Evolutionary conservation across 768 basidiomycete genomes (phyloP), one percentile per base, ranked within the genome.

Genomic region (Mycena sanguinolenta): DNA sequence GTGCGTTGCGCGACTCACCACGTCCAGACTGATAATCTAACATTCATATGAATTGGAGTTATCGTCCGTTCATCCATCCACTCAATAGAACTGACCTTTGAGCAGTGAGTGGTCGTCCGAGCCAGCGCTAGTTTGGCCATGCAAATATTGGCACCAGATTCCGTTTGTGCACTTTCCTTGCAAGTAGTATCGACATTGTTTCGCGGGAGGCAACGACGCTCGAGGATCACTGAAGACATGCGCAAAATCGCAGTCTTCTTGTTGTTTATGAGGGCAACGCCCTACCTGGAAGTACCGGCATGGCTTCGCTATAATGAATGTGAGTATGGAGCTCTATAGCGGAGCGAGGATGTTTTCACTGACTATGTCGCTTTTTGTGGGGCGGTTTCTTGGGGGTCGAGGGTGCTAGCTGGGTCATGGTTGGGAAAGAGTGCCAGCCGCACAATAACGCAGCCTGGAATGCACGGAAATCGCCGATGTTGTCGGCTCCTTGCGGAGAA

Each of bases 321-420:
- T 68, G 25, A 63, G 38, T n/a, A n/a, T n/a, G n/a, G n/a, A n/a
- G 13, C 13, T 49, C n/a, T 0, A n/a, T 23, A 9, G 39, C 34
- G 36, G 19, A 14, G 19, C n/a, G 49, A 21, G 39, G 50, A 16
- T 12, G 23, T 19, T 25, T 28, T 7, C 17, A 73, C 72, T 27
- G 57, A 73, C 72, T 73, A 55, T 73, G 72, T 52, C 72, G 72
- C 32, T 73, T 73, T 70, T 73, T 73, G n/a, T 66, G 68, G 49
- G 64, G 25, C 17, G 64, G 36, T 34, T 64, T 73, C 42, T 62
- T 65, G 58, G 61, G 34, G 28, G 36, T 58, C n/a, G 61, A 25
- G 14, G 67, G 19, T 28, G 71, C 42, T 32, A 66, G 52, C n/a
- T 34, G 49, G 58, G 44, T 50, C 66, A 64, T 72, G 60, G 70